A percentile compares a stretch with the other conserved stretches of the same genome.
Conservation (phyloP, 2,329 filamentous ascomycete genomes). For the Arthrocladium fulminans region DNA sequence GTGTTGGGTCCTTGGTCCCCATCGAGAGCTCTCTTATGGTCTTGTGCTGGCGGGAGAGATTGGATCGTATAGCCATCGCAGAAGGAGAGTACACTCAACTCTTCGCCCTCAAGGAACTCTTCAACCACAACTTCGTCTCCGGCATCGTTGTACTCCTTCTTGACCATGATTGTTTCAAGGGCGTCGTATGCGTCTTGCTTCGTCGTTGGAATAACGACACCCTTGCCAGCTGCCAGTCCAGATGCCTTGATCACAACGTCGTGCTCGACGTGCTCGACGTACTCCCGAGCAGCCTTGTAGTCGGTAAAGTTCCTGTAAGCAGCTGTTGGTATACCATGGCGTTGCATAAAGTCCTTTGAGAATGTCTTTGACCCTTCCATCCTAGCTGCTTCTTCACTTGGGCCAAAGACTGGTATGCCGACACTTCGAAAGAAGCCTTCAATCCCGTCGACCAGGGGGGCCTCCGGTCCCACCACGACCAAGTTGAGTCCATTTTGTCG, state of each 20-base stretch:
- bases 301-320: conserved; percentile 80
- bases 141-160: conserved; percentile 74
- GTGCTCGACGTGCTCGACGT: conserved; percentile 63
- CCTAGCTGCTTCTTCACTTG: conserved; percentile 69
- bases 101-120: conserved; percentile 83
- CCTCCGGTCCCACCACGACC: conserved; percentile 83
- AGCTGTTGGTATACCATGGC: conserved; percentile 81
- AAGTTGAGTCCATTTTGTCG: conserved; percentile 66
- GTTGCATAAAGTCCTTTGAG: conserved; percentile 95
- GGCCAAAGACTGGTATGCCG: conserved; percentile 76
- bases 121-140: conserved; percentile 92
- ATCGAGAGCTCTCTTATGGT: conserved; percentile 92
- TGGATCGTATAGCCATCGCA: conserved; percentile 78
- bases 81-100: conserved; percentile 85
- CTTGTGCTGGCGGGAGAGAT: conserved; percentile 82
- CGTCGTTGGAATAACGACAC: conserved; percentile 76
- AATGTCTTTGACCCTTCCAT: conserved; percentile 98
- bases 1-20: conserved; percentile 88
- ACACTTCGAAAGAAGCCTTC: conserved; percentile 69
- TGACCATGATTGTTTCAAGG: conserved; percentile 82
- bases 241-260: conserved; percentile 88
- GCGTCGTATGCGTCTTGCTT: conserved; percentile 76
- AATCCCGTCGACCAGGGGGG: conserved; percentile 84
- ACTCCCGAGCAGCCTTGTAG: conserved; percentile 61
- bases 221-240: conserved; percentile 88